Evolutionary conservation across 495 filamentous ascomycete species (phyloP).

Genomic region (Stereocaulon alpinum): DNA sequence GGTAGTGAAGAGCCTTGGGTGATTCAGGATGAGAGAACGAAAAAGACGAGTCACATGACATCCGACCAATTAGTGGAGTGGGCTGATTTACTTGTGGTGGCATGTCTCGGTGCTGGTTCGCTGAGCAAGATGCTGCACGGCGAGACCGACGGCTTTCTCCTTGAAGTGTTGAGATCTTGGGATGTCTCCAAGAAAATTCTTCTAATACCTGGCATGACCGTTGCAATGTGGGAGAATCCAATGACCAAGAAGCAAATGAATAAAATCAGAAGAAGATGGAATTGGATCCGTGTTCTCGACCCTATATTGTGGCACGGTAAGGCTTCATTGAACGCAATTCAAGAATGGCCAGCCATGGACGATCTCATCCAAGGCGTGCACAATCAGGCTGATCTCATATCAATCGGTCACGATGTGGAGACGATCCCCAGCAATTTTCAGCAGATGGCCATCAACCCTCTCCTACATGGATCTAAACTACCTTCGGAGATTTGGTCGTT

Average conservation of each 20-base stretch:
- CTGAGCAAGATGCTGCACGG: conserved; percentile 77
- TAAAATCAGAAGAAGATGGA: conserved; percentile 71
- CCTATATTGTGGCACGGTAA: conserved; percentile 68
- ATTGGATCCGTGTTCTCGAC: conserved; percentile 62
- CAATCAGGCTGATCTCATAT: conserved; percentile 52
- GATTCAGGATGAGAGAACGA: background rate
- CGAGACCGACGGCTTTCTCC: conserved; percentile 59
- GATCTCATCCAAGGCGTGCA: conserved; percentile 11
- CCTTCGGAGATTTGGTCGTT: conserved; percentile 84
- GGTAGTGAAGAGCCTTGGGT: background rate
- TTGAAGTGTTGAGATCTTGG: conserved; percentile 71
- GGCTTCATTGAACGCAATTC: conserved; percentile 13
- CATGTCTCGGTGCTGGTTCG: conserved; percentile 72
- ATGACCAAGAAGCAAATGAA: conserved; percentile 72
- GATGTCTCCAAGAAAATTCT: conserved; percentile 73
- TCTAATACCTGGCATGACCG: conserved; percentile 73
- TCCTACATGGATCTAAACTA: conserved; percentile 29
- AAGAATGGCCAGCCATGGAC: conserved; percentile 8
- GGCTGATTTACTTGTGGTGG: conserved; percentile 77
- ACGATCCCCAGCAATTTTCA: conserved; percentile 33
- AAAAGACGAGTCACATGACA: background rate
- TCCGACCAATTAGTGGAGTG: conserved; percentile 39
- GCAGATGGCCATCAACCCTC: conserved; percentile 21
- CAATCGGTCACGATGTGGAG: conserved; percentile 49
- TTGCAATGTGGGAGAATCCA: conserved; percentile 75